Evolutionary conservation across 2,329 filamentous ascomycete species (phyloP).

Genomic region (Fusarium scirpi): DNA sequence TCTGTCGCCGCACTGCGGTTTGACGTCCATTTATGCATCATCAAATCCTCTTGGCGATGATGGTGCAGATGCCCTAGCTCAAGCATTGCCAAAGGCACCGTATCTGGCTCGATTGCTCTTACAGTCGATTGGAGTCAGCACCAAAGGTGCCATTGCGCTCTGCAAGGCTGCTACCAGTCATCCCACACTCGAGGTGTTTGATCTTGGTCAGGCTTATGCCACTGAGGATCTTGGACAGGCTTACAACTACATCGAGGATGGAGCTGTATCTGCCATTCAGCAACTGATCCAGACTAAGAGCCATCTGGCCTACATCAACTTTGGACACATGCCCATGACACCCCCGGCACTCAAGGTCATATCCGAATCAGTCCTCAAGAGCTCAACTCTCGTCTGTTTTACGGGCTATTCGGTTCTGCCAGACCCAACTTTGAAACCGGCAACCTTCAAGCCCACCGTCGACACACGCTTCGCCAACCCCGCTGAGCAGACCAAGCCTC

Average conservation of each 20-base stretch:
- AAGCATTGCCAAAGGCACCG: conserved; percentile 49
- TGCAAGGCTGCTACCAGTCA: conserved; percentile 53
- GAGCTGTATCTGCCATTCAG: conserved; percentile 49
- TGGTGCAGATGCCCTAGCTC: conserved; percentile 49
- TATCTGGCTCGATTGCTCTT: conserved; percentile 54
- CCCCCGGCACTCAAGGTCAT: conserved; percentile 47
- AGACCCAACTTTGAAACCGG: conserved; percentile 35
- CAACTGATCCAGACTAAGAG: conserved; percentile 50
- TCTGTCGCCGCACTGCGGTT: conserved; percentile 48
- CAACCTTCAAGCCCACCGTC: conserved; percentile 49
- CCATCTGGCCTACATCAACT: conserved; percentile 56
- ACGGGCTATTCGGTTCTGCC: conserved; percentile 53
- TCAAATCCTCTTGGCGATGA: conserved; percentile 54
- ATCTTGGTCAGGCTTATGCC: conserved; percentile 61
- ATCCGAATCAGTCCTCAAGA: conserved; percentile 47
- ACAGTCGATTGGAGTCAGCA: conserved; percentile 59
- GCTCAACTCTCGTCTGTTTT: conserved; percentile 54
- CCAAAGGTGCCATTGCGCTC: conserved; percentile 54
- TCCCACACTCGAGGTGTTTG: conserved; percentile 53
- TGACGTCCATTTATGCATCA: conserved; percentile 55
- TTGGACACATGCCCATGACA: conserved; percentile 55
- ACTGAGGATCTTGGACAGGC: conserved; percentile 59
- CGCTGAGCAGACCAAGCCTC: conserved; percentile 37
- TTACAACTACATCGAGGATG: conserved; percentile 62
- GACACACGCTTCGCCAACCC: conserved; percentile 45